Evolutionary conservation across 2,329 filamentous ascomycete species (phyloP), one percentile per base, ranked within the genome.

Genomic region (Colletotrichum sp.): DNA sequence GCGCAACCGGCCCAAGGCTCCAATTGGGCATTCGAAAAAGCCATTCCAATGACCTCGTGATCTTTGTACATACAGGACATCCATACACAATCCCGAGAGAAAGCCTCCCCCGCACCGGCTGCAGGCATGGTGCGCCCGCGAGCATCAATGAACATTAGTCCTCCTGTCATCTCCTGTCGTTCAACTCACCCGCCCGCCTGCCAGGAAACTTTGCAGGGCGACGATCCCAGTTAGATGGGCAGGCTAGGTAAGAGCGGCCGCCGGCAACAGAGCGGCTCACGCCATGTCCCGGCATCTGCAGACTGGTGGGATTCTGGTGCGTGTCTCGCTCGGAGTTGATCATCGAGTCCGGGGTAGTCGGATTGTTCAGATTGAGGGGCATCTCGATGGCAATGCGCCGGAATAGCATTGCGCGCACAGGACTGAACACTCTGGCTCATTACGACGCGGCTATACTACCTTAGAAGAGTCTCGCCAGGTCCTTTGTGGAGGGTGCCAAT

Each of bases 41-140:
- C 21, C 36, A 24, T 31, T 8, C 38, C 16, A 8, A 21, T 13
- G 34, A 15, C 29, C 51, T 64, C 66, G 59, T 72, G 70, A 70
- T 70, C 29, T 31, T 59, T 58, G 15, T 27, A 64, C 31, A 29
- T 65, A 29, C 36, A 51, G 66, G 43, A 9, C 66, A 38, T 64
- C 66, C 70, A 72, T 16, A 59, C 66, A 58, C 29, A 16, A 38
- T 21, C 24, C 27, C 11, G 16, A 47, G 36, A 47, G 47, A 65
- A 59, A 62, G 51, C 59, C 58, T 59, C 31, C 70, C 70, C 70
- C 70, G 70, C 70, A 72, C 51, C 36, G 70, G 63, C 67, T 70
- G 70, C 66, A 70, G 58, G 27, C 51, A 47, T 59, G 59, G 43
- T 64, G 51, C 66, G 36, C 36, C 31, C 8, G 24, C 43, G 33